These are phyloP conservation scores for Rhodotorula babjevae DNA, from an alignment of 768 basidiomycete genomes.

Conservation along the genomic window DNA sequence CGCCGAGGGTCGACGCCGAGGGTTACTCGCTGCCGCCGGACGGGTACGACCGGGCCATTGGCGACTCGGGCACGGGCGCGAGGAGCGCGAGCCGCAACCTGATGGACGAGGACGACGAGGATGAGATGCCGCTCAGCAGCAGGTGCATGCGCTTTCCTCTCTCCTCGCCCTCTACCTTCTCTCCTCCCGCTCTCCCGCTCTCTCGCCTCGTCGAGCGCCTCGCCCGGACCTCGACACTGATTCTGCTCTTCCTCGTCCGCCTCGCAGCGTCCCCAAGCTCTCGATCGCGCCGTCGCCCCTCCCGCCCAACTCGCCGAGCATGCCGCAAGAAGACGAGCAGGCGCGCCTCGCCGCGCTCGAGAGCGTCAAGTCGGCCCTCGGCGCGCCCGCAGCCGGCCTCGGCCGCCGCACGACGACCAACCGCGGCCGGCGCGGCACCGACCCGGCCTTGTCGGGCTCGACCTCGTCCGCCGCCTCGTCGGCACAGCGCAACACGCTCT, in stretches of 20 bases:
- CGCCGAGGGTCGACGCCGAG: conserved; percentile 46
- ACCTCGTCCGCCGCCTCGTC: too few species aligned
- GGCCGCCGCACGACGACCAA: conserved; percentile 42
- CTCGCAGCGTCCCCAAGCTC: conserved; percentile 15
- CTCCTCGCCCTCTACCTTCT: neutral
- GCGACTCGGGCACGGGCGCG: conserved; percentile 12
- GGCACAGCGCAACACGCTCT: conserved; percentile 4
- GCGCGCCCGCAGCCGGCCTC: conserved; percentile 40
- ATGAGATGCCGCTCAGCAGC: conserved; percentile 22
- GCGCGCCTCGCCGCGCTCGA: conserved; percentile 23
- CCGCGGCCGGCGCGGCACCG: conserved; percentile 42
- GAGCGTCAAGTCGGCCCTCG: conserved; percentile 44
- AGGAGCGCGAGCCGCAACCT: conserved; percentile 19
- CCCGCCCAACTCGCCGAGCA: neutral
- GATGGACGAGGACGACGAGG: conserved; percentile 43
- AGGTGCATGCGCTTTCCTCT: neutral
- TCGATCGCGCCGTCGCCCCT: conserved; percentile 13
- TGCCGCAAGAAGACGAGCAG: conserved; percentile 14
- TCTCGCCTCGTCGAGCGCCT: too few species aligned
- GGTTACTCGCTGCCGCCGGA: conserved; percentile 50
- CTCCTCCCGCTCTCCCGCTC: too few species aligned
- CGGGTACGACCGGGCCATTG: conserved; percentile 49
- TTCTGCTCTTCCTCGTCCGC: too few species aligned
- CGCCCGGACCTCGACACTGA: too few species aligned
- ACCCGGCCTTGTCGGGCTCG: too few species aligned